These are phyloP conservation scores for Paraconiothyrium sp. DNA, from an alignment of 2,329 filamentous ascomycete species.

Conservation along the genomic window DNA sequence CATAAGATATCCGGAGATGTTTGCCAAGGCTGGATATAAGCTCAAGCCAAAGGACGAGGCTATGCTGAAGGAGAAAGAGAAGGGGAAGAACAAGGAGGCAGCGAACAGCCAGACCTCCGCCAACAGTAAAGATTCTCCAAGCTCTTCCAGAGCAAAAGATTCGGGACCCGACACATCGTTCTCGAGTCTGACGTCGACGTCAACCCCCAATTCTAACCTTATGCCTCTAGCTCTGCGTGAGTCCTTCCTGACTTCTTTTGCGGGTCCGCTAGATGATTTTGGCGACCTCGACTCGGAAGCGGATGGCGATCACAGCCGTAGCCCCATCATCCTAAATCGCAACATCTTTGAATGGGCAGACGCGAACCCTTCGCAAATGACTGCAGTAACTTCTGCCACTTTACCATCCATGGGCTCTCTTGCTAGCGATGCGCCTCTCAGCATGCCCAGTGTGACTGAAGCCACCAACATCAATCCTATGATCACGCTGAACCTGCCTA, in stretches of 20 bases:
- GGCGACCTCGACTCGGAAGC: conserved; percentile 31
- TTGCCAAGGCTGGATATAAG: conserved; percentile 59
- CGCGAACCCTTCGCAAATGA: conserved; percentile 35
- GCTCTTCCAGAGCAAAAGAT: not conserved
- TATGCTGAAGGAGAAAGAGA: conserved; percentile 30
- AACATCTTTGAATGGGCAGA: conserved; percentile 53
- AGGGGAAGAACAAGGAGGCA: conserved; percentile 29
- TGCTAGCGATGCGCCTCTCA: conserved; percentile 20
- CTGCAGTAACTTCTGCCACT: conserved; percentile 2
- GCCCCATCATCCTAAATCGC: conserved; percentile 47
- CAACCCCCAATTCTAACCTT: conserved; percentile 18
- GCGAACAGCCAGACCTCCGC: conserved; percentile 13
- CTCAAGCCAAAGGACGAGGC: conserved; percentile 44
- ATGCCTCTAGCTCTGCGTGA: conserved; percentile 25
- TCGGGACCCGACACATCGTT: conserved; percentile 1
- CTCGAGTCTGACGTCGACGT: conserved; percentile 4
- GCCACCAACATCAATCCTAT: conserved; percentile 42
- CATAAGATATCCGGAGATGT: conserved; percentile 66
- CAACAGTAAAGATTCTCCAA: not conserved
- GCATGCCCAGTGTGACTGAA: conserved; percentile 29
- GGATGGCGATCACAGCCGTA: conserved; percentile 35
- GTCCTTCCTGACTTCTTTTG: conserved; percentile 29
- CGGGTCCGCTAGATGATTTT: conserved; percentile 30
- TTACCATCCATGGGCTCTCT: conserved; percentile 1
- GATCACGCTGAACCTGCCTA: conserved; percentile 39